Conservation (phyloP, 192 early-diverging fungal genomes). For the Pilaira anomala region DNA sequence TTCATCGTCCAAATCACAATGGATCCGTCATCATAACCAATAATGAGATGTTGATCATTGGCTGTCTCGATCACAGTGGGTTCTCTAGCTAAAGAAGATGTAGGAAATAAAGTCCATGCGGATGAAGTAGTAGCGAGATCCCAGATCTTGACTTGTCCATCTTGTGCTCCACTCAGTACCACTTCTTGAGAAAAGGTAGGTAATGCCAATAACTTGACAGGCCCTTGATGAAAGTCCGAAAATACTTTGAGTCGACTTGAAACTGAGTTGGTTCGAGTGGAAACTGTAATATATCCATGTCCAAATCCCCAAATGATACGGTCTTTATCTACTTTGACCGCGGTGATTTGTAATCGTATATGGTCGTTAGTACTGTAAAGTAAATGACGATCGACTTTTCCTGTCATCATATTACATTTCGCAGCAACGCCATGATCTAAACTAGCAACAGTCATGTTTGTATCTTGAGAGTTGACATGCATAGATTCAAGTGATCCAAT, state of each 20-base stretch:
- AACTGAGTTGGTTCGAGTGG: constrained; percentile 41
- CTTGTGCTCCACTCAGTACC: constrained; percentile 48
- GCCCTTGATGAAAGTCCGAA: constrained; percentile 50
- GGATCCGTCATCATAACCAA: constrained; percentile 33
- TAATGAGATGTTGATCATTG: constrained; percentile 26
- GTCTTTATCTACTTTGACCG: constrained; percentile 56
- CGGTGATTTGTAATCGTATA: constrained; percentile 33
- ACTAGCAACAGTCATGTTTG: constrained; percentile 52
- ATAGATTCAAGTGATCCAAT: constrained; percentile 51
- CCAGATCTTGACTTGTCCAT: constrained; percentile 53
- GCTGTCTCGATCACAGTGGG: constrained; percentile 5
- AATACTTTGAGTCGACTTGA: constrained; percentile 44
- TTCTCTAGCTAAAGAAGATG: background rate
- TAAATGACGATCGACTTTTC: constrained; percentile 57
- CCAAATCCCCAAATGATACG: constrained; percentile 57
- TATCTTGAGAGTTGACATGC: constrained; percentile 47
- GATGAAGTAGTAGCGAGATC: constrained; percentile 37
- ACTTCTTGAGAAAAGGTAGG: constrained; percentile 18
- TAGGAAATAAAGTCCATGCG: constrained; percentile 32
- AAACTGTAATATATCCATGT: constrained; percentile 51
- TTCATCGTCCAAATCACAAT: constrained; percentile 35
- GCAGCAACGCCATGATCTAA: constrained; percentile 50
- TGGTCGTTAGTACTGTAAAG: constrained; percentile 48
- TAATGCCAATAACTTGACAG: constrained; percentile 39
- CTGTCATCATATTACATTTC: constrained; percentile 53